Evolutionary conservation across 179 eudicot genomes (phyloP).

Genomic region (Nepenthes alata): DNA sequence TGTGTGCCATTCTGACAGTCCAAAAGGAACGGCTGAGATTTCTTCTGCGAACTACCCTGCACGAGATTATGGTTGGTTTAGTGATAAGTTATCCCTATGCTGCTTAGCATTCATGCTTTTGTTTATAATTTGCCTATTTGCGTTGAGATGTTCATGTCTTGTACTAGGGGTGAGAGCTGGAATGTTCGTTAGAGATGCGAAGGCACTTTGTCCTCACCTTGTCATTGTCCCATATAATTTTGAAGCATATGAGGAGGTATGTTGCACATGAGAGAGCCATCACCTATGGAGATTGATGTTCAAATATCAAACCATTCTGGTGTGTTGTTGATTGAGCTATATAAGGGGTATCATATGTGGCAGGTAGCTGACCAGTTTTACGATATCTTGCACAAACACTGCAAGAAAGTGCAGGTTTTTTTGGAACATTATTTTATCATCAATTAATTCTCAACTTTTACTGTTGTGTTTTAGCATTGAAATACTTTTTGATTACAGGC

Average conservation of each 20-base stretch:
- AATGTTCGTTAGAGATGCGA: conserved; percentile 92
- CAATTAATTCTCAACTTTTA: neutral
- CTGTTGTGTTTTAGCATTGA: neutral
- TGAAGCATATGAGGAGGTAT: conserved; percentile 88
- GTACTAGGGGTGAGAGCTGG: conserved; percentile 78
- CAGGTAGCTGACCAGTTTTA: conserved; percentile 95
- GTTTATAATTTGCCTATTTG: neutral
- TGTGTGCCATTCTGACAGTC: conserved; percentile 93
- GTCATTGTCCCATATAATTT: conserved; percentile 77
- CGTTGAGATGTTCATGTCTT: conserved; percentile 1
- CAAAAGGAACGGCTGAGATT: conserved; percentile 94
- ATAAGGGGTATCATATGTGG: conserved; percentile 7
- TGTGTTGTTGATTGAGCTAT: neutral
- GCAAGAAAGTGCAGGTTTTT: conserved; percentile 81
- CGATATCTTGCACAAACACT: conserved; percentile 72
- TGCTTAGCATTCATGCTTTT: conserved; percentile 4
- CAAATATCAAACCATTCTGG: neutral
- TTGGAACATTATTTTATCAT: neutral
- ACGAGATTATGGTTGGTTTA: conserved; percentile 63
- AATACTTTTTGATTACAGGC: conserved; percentile 40
- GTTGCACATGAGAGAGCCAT: neutral
- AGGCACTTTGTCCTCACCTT: conserved; percentile 85
- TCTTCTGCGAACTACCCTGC: conserved; percentile 96
- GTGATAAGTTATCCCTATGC: conserved; percentile 1
- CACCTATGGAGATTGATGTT: too few species aligned